Evolutionary conservation across 2,329 filamentous ascomycete genomes (phyloP).

Genomic region (Aureobasidium pullulans): DNA sequence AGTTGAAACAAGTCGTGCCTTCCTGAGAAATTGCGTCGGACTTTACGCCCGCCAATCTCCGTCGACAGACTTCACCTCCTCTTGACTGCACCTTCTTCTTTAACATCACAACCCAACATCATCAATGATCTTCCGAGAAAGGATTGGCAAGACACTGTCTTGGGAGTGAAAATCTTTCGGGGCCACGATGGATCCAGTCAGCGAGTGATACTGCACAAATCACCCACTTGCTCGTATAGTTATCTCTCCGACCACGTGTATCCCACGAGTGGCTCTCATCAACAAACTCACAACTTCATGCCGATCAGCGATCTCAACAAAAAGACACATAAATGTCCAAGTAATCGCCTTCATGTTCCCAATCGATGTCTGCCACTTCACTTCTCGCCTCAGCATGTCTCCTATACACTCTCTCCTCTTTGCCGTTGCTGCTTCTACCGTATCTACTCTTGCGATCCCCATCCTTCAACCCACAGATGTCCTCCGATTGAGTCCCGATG

Average conservation of each 20-base stretch:
- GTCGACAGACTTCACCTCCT: neutral
- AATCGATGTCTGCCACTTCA: neutral
- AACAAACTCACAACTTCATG: neutral
- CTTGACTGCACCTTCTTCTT: neutral
- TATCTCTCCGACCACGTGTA: neutral
- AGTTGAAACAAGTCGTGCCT: neutral
- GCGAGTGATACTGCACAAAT: neutral
- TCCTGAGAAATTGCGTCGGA: constrained; percentile 7
- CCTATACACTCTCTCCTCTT: constrained; percentile 5
- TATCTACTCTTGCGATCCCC: constrained; percentile 10
- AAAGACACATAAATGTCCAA: neutral
- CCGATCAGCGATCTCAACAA: neutral
- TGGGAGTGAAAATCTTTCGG: too few relatives aligned
- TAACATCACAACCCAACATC: neutral
- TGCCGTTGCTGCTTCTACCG: constrained; percentile 9
- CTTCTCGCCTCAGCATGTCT: constrained; percentile 2
- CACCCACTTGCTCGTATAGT: neutral
- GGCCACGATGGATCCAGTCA: neutral
- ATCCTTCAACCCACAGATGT: constrained; percentile 6
- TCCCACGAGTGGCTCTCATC: constrained; percentile 8
- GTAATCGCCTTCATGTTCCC: neutral
- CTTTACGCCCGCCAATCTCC: constrained; percentile 2
- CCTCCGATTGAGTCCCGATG: constrained; percentile 25
- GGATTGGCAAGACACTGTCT: too few relatives aligned
- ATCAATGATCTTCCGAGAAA: too few relatives aligned